A percentile compares a stretch with the other conserved stretches of the same genome.
phyloP scores from a whole-genome alignment of 768 basidiomycete species.

The Mycena maculata region DNA sequence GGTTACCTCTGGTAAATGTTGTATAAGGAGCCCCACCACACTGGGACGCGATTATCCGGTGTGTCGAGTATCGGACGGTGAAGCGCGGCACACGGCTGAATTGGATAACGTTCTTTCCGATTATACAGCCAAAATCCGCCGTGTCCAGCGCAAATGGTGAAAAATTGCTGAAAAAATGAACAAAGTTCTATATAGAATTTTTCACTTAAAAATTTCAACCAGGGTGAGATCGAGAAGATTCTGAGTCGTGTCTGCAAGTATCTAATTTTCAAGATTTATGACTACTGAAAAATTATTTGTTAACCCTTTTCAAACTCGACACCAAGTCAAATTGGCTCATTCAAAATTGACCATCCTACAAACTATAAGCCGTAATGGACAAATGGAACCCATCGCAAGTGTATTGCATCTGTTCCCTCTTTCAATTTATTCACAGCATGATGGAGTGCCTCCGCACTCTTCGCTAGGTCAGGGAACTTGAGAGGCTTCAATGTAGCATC shows the following conservation, averaged over 20 bases:
- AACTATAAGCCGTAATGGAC: constrained; percentile 18
- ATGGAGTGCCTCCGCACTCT: constrained; percentile 13
- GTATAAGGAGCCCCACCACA: too few species aligned
- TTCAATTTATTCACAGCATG: constrained; percentile 10
- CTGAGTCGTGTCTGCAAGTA: not conserved
- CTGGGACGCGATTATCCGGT: too few species aligned
- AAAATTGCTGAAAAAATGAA: too few species aligned
- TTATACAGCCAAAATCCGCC: too few species aligned
- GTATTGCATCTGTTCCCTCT: constrained; percentile 2
- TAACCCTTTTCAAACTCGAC: not conserved
- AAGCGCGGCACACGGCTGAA: too few species aligned
- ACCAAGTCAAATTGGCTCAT: not conserved
- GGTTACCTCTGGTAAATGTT: too few species aligned
- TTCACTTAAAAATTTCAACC: too few species aligned
- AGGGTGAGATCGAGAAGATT: not conserved
- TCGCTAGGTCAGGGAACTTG: not conserved
- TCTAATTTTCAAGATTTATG: not conserved
- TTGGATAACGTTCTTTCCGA: too few species aligned
- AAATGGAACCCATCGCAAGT: constrained; percentile 14
- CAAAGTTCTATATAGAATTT: too few species aligned
- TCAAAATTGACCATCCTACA: too few species aligned
- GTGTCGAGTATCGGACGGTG: too few species aligned
- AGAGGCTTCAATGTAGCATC: constrained; percentile 4
- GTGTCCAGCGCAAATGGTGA: too few species aligned
- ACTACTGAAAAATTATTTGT: not conserved